Evolutionary conservation across 805 yeast genomes (phyloP).

Genomic region (Yarrowia bubula): DNA sequence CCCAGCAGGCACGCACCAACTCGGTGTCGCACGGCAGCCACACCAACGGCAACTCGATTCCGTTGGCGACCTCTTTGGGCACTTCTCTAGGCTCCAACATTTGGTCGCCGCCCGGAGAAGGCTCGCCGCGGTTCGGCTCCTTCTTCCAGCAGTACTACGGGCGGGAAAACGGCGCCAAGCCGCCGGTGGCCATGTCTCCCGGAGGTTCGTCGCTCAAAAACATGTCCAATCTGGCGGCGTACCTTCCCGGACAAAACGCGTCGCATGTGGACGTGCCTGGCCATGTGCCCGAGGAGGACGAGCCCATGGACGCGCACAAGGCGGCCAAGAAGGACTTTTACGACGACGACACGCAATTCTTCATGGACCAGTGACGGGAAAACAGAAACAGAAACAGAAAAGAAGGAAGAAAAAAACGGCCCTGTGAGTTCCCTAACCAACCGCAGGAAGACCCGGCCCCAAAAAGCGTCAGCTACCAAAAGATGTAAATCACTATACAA

Average conservation of each 20-base stretch:
- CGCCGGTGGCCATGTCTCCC: conserved; percentile 6
- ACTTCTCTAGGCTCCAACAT: conserved; percentile 24
- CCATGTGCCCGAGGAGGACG: conserved; percentile 13
- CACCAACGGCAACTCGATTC: conserved; percentile 12
- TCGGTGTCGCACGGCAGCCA: conserved; percentile 12
- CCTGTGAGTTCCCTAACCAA: conserved; percentile 9
- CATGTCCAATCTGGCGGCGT: conserved; percentile 14
- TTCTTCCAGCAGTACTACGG: conserved; percentile 25
- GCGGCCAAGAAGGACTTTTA: conserved; percentile 6
- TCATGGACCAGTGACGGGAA: conserved; percentile 21
- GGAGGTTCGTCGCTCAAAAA: conserved; percentile 3
- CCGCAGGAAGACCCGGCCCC: conserved; percentile 1
- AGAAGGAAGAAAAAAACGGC: neutral
- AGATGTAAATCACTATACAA: conserved; percentile 20
- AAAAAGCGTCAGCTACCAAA: conserved; percentile 23
- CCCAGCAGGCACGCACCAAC: conserved; percentile 19
- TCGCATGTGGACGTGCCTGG: conserved; percentile 4
- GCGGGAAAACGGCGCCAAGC: conserved; percentile 16
- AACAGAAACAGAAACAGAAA: neutral
- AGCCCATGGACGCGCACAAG: conserved; percentile 8
- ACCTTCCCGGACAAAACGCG: conserved; percentile 3
- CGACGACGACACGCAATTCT: conserved; percentile 28
- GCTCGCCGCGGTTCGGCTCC: conserved; percentile 24
- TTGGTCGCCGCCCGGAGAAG: conserved; percentile 25
- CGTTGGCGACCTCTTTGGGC: conserved; percentile 20